Evolutionary conservation across 148 eudicot genomes (phyloP), one percentile per base, ranked within the genome.

Genomic region (Rhododendron simsii): DNA sequence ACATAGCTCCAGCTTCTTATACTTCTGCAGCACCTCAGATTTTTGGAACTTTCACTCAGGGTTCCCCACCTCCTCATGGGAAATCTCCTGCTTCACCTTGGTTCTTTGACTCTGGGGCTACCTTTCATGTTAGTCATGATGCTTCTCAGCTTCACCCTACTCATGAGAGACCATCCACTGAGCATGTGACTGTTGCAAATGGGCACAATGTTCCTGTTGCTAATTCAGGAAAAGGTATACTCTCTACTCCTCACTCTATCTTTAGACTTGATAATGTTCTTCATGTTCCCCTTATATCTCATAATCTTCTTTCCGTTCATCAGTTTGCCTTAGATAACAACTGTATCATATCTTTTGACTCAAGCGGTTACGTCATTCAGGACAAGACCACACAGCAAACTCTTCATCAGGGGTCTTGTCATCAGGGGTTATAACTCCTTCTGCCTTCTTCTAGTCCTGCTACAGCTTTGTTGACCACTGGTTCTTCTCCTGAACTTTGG

Each of bases 111-210:
- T 13, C 45, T 2, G 79, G 79, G 1, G 41, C 79, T 2, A 37
- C 20, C 4, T 18, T 21, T 7, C 53, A 78, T 30, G 20, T 78
- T 41, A 78, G 30, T 1, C 0, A 44, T 44, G 28, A 78, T 41
- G 10, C 47, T 1, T 5, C 23, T 0, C 9, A 78, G 0, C 12
- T 78, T 20, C 14, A 7, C 0, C 4, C 3, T 20, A 0, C 13
- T 1, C 0, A 20, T 3, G 8, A 3, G 18, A 26, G 0, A 18
- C 2, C 7, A 7, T 1, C 1, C 0, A 0, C 0, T 1, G 1
- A 1, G 1, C 50, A 39, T 44, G 81, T 39, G 5, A 20, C n/a
- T 44, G 50, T 78, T 11, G 79, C 48, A 0, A 76, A 16, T 76
- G 79, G 79, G 2, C 45, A 35, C 28, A 10, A 44, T 33, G 2